These are phyloP conservation scores for Nakaseomyces delphensis DNA, from an alignment of 1,139 yeast genomes.

Conservation along the genomic window DNA sequence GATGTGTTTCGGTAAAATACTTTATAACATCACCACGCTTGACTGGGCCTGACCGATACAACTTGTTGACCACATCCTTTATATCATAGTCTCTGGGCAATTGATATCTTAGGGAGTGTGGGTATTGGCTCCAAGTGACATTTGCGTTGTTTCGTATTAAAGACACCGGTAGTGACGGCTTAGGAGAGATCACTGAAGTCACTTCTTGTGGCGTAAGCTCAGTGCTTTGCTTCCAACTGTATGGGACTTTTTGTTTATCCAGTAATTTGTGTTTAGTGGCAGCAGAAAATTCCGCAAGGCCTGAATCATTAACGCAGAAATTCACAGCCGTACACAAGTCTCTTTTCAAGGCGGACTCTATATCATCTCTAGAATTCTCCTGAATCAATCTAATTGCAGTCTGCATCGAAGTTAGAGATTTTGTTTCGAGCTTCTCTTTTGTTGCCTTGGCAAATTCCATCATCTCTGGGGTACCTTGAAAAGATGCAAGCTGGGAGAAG, in stretches of 20 bases:
- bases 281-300: slow-evolving; percentile 65
- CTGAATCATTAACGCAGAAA: slow-evolving; percentile 48
- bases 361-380: slow-evolving; percentile 49
- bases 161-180: slow-evolving; percentile 23
- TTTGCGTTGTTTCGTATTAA: slow-evolving; percentile 18
- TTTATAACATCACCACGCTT: slow-evolving; percentile 45
- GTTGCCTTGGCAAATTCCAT: slow-evolving; percentile 61
- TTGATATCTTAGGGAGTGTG: slow-evolving; percentile 55
- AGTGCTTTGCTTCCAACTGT: slow-evolving; percentile 28
- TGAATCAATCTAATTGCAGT: slow-evolving; percentile 64
- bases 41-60: slow-evolving; percentile 53
- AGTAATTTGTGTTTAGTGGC: slow-evolving; percentile 41
- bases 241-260: slow-evolving; percentile 52
- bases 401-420: slow-evolving; percentile 70
- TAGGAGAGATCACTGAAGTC: slow-evolving; percentile 23
- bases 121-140: slow-evolving; percentile 38
- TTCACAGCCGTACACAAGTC: slow-evolving; percentile 76
- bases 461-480: slow-evolving; percentile 34
- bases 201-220: slow-evolving; percentile 27
- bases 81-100: slow-evolving; percentile 60
- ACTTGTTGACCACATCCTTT: slow-evolving; percentile 33
- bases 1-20: slow-evolving; percentile 41
- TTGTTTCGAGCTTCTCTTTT: slow-evolving; percentile 43
- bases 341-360: slow-evolving; percentile 57
- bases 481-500: slow-evolving; percentile 43